These are phyloP conservation scores for Mycosphaerella sp. DNA, from an alignment of 2,329 filamentous ascomycete genomes.

Conservation along the genomic window DNA sequence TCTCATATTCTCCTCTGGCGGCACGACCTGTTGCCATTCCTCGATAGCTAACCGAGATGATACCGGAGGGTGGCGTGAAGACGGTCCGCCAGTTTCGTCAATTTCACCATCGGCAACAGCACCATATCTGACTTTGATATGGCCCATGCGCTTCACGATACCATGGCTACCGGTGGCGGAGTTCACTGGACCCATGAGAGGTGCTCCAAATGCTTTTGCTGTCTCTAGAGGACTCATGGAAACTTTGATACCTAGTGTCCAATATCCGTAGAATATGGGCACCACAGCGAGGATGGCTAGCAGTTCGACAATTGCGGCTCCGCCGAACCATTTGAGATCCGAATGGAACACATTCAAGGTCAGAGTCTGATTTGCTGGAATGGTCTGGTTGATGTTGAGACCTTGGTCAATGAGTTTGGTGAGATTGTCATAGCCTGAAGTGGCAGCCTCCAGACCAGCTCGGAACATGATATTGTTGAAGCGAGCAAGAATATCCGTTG, in stretches of 20 bases:
- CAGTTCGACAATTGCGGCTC: not conserved
- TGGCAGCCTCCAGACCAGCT: not conserved
- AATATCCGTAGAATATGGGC: not conserved
- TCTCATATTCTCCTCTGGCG: not conserved
- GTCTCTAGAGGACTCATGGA: not conserved
- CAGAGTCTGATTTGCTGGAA: not conserved
- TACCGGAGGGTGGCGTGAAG: not conserved
- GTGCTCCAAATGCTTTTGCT: not conserved
- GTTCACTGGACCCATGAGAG: not conserved
- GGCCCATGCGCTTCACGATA: not conserved
- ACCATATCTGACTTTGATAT: not conserved
- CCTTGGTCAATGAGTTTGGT: not conserved
- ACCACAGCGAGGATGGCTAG: not conserved
- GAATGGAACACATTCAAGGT: not conserved
- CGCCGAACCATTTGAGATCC: not conserved
- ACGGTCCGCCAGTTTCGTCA: not conserved
- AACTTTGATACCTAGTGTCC: not conserved
- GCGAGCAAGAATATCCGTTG: not conserved
- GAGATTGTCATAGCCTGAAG: not conserved
- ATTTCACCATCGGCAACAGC: not conserved
- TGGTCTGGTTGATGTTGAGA: not conserved
- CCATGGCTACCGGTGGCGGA: not conserved
- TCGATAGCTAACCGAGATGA: not conserved
- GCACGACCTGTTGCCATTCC: not conserved
- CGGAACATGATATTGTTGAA: constrained; percentile 2